Evolutionary conservation across 306 rosid genomes (phyloP), one percentile per base, ranked within the genome.

Genomic region (Trifolium dubium): DNA sequence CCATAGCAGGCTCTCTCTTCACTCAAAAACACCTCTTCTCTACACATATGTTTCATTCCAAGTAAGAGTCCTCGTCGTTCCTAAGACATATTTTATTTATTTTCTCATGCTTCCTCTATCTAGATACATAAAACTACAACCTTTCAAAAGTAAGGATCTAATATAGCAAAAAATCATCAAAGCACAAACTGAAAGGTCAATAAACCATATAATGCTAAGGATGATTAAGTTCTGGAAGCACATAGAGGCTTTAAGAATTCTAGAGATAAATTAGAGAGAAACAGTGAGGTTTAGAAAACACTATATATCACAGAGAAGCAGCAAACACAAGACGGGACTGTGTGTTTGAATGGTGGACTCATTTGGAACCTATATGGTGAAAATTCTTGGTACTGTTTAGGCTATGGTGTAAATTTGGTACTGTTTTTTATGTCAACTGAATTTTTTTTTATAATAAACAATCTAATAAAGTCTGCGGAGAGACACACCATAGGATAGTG

Each of bases 61-160:
- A 51, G 11, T 51, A 51, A 34, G 17, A 62, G 40, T 14, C 40
- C 19, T 6, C n/a, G 6, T 34, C 4, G 14, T 62, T n/a, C 43
- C 44, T 62, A 37, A 4, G 49, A 35, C 17, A 7, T 6, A 34
- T 51, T 35, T 37, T 28, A 64, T 37, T 18, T 39, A 17, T 64
- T 64, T 64, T 18, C 50, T 17, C 69, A 39, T 39, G 51, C 31
- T 64, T 64, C 69, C 69, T 64, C 50, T 39, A 30, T 41, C 69
- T 40, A 64, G n/a, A 39, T 17, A 18, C 31, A 39, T 17, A 23
- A 37, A 64, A 37, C 69, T 64, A 64, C 69, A 64, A 35, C 50
- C n/a, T 37, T 40, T 17, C 31, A 64, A 13, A 44, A 66, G 46
- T 6, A 11, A 10, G 29, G 19, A 23, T 40, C 50, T 39, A 12